These are phyloP conservation scores for Grifola frondosa DNA, from an alignment of 1,284 basidiomycete species.

Conservation along the genomic window DNA sequence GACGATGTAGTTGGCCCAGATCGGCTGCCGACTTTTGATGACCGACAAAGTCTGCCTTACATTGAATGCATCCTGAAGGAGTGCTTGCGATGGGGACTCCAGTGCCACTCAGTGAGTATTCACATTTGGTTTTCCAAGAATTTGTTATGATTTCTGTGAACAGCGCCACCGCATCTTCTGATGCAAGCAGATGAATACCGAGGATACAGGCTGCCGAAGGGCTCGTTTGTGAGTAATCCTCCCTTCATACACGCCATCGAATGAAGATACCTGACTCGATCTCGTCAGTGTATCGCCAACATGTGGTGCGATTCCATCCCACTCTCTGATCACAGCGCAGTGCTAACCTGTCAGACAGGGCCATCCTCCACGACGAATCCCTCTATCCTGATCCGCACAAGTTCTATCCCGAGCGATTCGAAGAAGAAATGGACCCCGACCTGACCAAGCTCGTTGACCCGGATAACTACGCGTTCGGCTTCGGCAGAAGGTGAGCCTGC, in stretches of 20 bases:
- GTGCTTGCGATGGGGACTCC: slow-evolving; percentile 9
- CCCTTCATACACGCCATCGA: not conserved
- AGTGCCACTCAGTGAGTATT: slow-evolving; percentile 8
- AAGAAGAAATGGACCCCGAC: not conserved
- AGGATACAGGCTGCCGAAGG: slow-evolving; percentile 4
- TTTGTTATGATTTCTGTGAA: not conserved
- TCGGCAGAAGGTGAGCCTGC: slow-evolving; percentile 12
- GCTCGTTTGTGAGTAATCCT: not conserved
- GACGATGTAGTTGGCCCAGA: slow-evolving; percentile 7
- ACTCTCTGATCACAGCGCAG: not conserved
- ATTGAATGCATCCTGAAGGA: slow-evolving; percentile 9
- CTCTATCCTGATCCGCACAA: slow-evolving; percentile 8
- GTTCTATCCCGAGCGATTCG: slow-evolving; percentile 11
- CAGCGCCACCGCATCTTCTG: slow-evolving; percentile 5
- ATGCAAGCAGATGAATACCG: slow-evolving; percentile 6
- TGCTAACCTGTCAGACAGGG: not conserved
- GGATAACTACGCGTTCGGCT: slow-evolving; percentile 12
- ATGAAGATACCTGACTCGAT: too few species aligned
- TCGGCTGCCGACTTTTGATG: slow-evolving; percentile 1
- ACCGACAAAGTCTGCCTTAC: slow-evolving; percentile 3
- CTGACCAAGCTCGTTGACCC: slow-evolving; percentile 3
- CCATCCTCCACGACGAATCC: slow-evolving; percentile 13
- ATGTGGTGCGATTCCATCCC: slow-evolving; percentile 1
- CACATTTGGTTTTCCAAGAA: too few species aligned
- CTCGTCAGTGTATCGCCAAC: slow-evolving; percentile 4